A percentile compares a stretch with the other conserved stretches of the same genome.
phyloP scores from a whole-genome alignment of 495 filamentous ascomycete genomes.

The Evansstolkia leycettana region DNA sequence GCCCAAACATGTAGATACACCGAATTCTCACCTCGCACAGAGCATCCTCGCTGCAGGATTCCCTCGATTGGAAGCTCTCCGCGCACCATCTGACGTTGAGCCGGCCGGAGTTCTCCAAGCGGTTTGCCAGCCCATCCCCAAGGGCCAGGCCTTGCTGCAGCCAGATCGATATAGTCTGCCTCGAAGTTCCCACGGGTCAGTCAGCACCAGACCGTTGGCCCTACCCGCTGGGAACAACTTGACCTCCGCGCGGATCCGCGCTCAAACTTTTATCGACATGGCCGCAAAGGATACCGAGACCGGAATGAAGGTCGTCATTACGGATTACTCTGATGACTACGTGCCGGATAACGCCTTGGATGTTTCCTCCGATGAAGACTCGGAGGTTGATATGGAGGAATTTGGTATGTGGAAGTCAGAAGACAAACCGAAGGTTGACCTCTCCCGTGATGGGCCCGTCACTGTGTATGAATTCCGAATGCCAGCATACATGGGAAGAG shows the following conservation, averaged over 20 bases:
- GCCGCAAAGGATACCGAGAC: conserved; percentile 31
- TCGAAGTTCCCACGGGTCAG: conserved; percentile 34
- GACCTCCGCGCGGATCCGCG: conserved; percentile 34
- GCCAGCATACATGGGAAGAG: conserved; percentile 33
- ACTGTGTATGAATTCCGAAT: conserved; percentile 31
- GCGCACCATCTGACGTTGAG: conserved; percentile 63
- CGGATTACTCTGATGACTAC: conserved; percentile 31
- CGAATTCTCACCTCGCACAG: conserved; percentile 60
- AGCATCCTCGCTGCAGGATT: conserved; percentile 61
- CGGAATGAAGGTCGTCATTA: conserved; percentile 29
- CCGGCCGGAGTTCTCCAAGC: conserved; percentile 53
- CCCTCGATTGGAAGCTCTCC: conserved; percentile 52
- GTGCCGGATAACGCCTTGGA: conserved; percentile 26
- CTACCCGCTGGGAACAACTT: conserved; percentile 34
- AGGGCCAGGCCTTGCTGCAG: conserved; percentile 33
- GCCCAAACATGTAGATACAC: conserved; percentile 28
- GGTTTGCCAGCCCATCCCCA: conserved; percentile 49
- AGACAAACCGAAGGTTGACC: conserved; percentile 15
- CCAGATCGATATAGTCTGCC: conserved; percentile 37
- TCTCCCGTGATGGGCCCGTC: conserved; percentile 21
- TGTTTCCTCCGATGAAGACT: conserved; percentile 20
- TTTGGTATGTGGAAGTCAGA: conserved; percentile 20
- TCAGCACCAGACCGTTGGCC: conserved; percentile 28
- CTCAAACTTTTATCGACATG: conserved; percentile 38
- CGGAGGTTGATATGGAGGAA: conserved; percentile 26